These are phyloP conservation scores for Lentinula aciculospora DNA, from an alignment of 768 basidiomycete genomes.

Conservation along the genomic window DNA sequence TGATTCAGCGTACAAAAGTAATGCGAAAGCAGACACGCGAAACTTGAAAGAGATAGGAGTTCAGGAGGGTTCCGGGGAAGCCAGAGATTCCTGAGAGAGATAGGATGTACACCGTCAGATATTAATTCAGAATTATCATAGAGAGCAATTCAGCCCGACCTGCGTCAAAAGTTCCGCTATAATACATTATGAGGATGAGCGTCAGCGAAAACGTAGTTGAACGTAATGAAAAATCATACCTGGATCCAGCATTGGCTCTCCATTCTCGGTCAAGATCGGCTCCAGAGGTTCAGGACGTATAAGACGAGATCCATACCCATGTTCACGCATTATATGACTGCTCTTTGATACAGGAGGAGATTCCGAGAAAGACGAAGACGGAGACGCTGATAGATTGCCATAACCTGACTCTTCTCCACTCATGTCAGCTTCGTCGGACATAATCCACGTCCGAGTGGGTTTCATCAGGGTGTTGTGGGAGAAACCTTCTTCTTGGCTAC, in stretches of 20 bases:
- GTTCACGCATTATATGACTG: background rate
- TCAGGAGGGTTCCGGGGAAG: slow-evolving; percentile 4
- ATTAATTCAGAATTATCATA: background rate
- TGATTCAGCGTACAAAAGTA: background rate
- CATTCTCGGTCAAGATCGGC: slow-evolving; percentile 57
- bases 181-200: background rate
- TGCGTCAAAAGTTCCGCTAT: slow-evolving; percentile 62
- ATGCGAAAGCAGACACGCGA: background rate
- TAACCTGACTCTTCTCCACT: background rate
- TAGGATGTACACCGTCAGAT: background rate
- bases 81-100: slow-evolving; percentile 2
- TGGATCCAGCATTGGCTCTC: slow-evolving; percentile 63
- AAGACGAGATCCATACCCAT: slow-evolving; percentile 24
- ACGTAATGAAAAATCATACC: slow-evolving; percentile 33
- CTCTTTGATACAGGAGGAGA: background rate
- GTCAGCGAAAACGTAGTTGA: slow-evolving; percentile 7
- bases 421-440: background rate
- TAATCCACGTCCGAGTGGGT: background rate
- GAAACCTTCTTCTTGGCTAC: background rate
- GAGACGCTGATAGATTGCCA: background rate
- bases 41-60: background rate
- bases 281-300: slow-evolving; percentile 41
- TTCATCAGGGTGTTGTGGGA: background rate
- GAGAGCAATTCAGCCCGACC: slow-evolving; percentile 28
- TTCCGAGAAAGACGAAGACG: background rate